Base-by-base conservation (phyloP, 495 filamentous ascomycete genomes). In the Penicillium paxilli region DNA sequence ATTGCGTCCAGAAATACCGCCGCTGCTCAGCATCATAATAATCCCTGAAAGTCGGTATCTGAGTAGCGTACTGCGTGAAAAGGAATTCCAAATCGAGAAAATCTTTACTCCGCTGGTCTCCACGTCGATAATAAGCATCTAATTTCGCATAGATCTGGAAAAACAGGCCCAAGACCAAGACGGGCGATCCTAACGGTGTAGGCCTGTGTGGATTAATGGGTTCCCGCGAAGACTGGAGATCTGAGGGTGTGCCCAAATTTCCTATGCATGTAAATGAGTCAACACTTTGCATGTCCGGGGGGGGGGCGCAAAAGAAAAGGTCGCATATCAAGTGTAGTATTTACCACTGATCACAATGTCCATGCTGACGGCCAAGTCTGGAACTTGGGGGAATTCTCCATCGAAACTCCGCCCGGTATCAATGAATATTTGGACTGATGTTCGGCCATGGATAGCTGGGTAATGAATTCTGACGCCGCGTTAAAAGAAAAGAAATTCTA, bases 111-210 rank as follows among this genome's bases (percentile, higher is more conserved):
- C 55, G 55, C 23, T 62, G 54, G 23, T 57, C 59, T 16, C 59
- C 59, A 22, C 59, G 55, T 17, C 51, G 41, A n/a, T 52, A 45
- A 42, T 58, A 62, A 12, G 59, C 59, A 21, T 62, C 48, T 19
- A 62, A 48, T 28, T 62, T 62, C n/a, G 59, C 59, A 40, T 58
- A 58, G 20, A 62, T 62, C 35, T 62, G 59, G 35, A 62, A 62
- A 32, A 62, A 52, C 28, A 62, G 49, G 2, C 59, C 52, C 11
- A 62, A 49, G 19, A 62, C 59, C 45, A 58, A 33, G 2, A 62
- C 59, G 2, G 59, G 59, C 2, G 59, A 62, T 1, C 55, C 55
- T 33, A 58, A 40, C 2, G 59, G 59, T 14, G 59, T 62, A 2
- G 59, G 59, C 35, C 59, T 44, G 44, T 42, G 41, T n/a, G 59